Evolutionary conservation across 1,139 yeast genomes (phyloP).

Genomic region (Diutina ranongensis): DNA sequence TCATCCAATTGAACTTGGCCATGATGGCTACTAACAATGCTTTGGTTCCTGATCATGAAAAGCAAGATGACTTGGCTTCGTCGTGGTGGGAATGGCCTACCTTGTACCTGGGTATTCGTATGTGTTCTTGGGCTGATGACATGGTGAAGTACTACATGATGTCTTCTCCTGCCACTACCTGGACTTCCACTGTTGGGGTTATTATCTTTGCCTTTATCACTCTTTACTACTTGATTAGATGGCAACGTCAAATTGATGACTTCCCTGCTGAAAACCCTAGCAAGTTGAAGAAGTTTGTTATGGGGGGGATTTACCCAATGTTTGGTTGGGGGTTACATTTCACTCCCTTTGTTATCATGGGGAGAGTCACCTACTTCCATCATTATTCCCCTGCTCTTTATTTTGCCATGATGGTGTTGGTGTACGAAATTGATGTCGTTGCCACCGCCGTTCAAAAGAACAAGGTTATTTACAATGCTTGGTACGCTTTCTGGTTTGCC

Average conservation of each 20-base stretch:
- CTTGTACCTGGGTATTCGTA: conserved; percentile 79
- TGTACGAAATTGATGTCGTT: conserved; percentile 61
- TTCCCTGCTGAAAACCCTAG: conserved; percentile 30
- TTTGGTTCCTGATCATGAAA: conserved; percentile 83
- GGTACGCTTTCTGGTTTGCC: conserved; percentile 23
- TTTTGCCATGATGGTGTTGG: conserved; percentile 79
- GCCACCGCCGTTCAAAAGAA: conserved; percentile 31
- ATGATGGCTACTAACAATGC: conserved; percentile 99
- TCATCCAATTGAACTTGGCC: conserved; percentile 85
- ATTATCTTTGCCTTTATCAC: conserved; percentile 47
- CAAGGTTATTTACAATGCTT: conserved; percentile 17
- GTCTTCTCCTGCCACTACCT: conserved; percentile 90
- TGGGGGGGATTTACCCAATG: conserved; percentile 88
- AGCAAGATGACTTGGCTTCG: conserved; percentile 85
- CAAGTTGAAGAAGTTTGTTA: conserved; percentile 27
- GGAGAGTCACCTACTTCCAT: conserved; percentile 94
- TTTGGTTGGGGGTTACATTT: conserved; percentile 93
- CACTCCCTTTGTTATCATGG: conserved; percentile 86
- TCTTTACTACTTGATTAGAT: conserved; percentile 56
- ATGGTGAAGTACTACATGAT: conserved; percentile 75
- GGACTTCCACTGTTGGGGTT: conserved; percentile 56
- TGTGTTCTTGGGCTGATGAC: conserved; percentile 89
- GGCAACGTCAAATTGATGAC: conserved; percentile 86
- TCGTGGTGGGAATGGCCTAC: conserved; percentile 99
- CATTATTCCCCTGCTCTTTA: conserved; percentile 95